These are phyloP conservation scores for Symbiotaphrina buchneri DNA, from an alignment of 495 filamentous ascomycete species.

Conservation along the genomic window DNA sequence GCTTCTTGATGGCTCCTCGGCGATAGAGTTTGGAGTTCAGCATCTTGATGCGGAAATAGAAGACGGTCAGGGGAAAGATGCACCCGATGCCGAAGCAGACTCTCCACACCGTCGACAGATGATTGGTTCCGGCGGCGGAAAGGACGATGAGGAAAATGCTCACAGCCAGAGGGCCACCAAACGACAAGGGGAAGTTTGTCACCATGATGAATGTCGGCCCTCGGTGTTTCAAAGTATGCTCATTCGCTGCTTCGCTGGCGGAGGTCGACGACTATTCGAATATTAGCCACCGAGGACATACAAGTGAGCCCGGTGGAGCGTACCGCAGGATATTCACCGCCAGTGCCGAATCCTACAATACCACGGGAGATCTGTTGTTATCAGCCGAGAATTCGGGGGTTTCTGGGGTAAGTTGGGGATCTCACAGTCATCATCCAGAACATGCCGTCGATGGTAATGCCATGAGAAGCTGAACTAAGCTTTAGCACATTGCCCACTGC, in stretches of 20 bases:
- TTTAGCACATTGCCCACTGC: too few species aligned
- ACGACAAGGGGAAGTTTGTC: conserved; percentile 25
- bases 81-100: conserved; percentile 27
- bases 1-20: conserved; percentile 21
- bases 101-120: conserved; percentile 20
- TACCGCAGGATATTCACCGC: conserved; percentile 11
- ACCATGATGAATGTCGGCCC: conserved; percentile 28
- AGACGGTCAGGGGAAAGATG: conserved; percentile 23
- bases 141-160: conserved; percentile 25
- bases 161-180: conserved; percentile 25
- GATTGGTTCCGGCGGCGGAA: conserved; percentile 13
- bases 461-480: conserved; percentile 23
- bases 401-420: too few species aligned
- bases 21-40: conserved; percentile 26
- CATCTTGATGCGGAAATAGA: conserved; percentile 30
- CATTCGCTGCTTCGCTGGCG: conserved; percentile 24
- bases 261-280: conserved; percentile 19
- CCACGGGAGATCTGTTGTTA: too few species aligned
- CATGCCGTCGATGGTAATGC: conserved; percentile 22
- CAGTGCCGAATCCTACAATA: conserved; percentile 26
- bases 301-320: background rate
- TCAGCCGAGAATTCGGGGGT: too few species aligned
- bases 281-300: conserved; percentile 13
- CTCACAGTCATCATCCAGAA: conserved; percentile 34
- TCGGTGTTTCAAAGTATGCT: conserved; percentile 17